Evolutionary conservation across 1,284 basidiomycete species (phyloP), one percentile per base, ranked within the genome.

Genomic region (Dichomitus squalens): DNA sequence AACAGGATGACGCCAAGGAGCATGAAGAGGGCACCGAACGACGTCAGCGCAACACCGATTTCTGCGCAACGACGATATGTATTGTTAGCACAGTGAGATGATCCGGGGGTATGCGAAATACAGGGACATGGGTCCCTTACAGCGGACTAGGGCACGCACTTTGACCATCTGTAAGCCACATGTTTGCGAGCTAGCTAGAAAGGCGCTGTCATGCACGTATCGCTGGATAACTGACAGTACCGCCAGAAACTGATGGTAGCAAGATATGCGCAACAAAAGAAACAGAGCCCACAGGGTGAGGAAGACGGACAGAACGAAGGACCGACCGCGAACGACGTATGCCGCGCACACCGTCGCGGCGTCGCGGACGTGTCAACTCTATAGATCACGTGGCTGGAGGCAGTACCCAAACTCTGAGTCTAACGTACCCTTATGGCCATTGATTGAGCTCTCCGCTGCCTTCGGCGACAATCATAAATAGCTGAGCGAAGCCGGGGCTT

Each of bases 1-100:
- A 99, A 92, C 60, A 99, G 85, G 77, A 99, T 83, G 52, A 98
- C 87, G 44, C 97, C 97, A 43, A 99, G 82, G 68, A 98, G 81
- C 88, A 98, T 95, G 83, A 99, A 99, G 63, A 98, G 81, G 40
- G 85, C 87, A 59, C 97, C 97, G 67, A 98, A 97, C n/a, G 96
- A 95, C 50, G 96, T 98, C 65, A 99, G 85, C 51, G 94, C 96
- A 52, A 98, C 96, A 63, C 94, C 95, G 66, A 96, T 96, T 79
- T 96, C 95, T 97, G 68, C 35, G 48, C 33, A 53, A 35, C 23
- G 8, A 20, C 25, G 25, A 40, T 50, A 9, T 31, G 48, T 8
- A 38, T 33, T 25, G 33, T 20, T 23, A 20, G 46, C 31, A 31
- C 11, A 31, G 49, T 11, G 38, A 38, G 11, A 39, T 46, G 4